Conservation (phyloP, 331 rosid genomes). For the Erythrophleum ivorense region DNA sequence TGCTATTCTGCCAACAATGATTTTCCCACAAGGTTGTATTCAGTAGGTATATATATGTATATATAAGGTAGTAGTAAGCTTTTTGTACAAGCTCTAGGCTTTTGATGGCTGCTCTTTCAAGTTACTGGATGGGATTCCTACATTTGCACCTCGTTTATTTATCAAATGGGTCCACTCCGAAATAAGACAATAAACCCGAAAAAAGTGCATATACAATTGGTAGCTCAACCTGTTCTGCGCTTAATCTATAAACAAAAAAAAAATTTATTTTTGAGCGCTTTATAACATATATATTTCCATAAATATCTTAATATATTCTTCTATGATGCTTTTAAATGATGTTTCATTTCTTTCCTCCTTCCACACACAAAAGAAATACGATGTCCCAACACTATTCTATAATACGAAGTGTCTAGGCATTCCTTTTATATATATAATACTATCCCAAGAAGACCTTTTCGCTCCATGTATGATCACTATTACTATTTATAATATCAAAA, state of each 20-base stretch:
- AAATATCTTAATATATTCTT: background rate
- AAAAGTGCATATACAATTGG: conserved; percentile 30
- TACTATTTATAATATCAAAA: conserved; percentile 13
- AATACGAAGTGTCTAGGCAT: background rate
- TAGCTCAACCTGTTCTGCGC: conserved; percentile 33
- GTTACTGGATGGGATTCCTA: background rate
- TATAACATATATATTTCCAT: background rate
- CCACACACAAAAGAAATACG: background rate
- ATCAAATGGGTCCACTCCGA: conserved; percentile 35
- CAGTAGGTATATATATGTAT: background rate
- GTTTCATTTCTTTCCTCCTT: background rate
- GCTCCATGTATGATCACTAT: conserved; percentile 12
- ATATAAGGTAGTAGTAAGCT: conserved; percentile 36
- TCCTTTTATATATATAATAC: conserved; percentile 1
- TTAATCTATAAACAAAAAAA: background rate
- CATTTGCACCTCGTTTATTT: conserved; percentile 28
- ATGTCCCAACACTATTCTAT: background rate
- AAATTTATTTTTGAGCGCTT: background rate
- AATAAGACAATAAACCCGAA: conserved; percentile 50
- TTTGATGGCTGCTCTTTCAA: conserved; percentile 35
- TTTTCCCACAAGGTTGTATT: background rate
- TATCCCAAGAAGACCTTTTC: conserved; percentile 45
- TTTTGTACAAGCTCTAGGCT: conserved; percentile 46
- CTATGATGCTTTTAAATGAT: background rate
- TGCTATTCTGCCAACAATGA: background rate